Evolutionary conservation across 352 stramenopile species (phyloP).

Genomic region (Pythium aquatile): DNA sequence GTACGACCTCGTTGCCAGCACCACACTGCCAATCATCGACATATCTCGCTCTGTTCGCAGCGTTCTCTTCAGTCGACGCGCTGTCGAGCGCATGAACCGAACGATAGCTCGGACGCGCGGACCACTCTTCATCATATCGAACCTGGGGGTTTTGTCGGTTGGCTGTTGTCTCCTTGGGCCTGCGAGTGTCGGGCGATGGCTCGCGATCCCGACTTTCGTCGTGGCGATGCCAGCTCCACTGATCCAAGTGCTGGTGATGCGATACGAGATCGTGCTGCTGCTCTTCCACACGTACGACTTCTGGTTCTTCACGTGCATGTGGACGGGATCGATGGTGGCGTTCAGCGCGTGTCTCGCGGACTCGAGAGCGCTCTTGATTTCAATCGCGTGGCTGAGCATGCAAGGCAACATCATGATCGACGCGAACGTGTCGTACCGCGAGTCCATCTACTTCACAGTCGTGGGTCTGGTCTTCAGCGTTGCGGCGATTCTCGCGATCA

Average conservation of each 20-base stretch:
- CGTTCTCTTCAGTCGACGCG: background rate
- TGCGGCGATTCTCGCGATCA: conserved; percentile 5
- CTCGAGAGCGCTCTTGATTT: conserved; percentile 14
- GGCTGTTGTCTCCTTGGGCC: background rate
- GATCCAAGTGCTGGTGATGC: conserved; percentile 11
- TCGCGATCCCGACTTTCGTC: conserved; percentile 10
- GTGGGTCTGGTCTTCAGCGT: background rate
- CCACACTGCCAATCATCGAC: conserved; percentile 12
- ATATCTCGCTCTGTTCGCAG: conserved; percentile 16
- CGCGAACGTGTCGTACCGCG: conserved; percentile 16
- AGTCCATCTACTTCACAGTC: conserved; percentile 14
- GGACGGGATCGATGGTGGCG: conserved; percentile 15
- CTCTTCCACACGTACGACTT: conserved; percentile 38
- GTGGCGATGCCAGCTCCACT: conserved; percentile 11
- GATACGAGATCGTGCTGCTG: conserved; percentile 27
- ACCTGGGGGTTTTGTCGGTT: background rate
- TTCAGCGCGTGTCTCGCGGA: conserved; percentile 27
- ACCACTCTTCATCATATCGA: background rate
- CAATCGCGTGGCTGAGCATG: conserved; percentile 24
- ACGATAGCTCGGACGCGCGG: background rate
- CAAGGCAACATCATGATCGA: conserved; percentile 35
- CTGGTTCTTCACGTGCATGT: conserved; percentile 37
- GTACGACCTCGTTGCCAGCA: conserved; percentile 20
- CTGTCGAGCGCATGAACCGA: conserved; percentile 7
- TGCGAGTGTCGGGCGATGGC: background rate